phyloP scores from a whole-genome alignment of 768 basidiomycete species.

The Podaxis mareebaensis region DNA sequence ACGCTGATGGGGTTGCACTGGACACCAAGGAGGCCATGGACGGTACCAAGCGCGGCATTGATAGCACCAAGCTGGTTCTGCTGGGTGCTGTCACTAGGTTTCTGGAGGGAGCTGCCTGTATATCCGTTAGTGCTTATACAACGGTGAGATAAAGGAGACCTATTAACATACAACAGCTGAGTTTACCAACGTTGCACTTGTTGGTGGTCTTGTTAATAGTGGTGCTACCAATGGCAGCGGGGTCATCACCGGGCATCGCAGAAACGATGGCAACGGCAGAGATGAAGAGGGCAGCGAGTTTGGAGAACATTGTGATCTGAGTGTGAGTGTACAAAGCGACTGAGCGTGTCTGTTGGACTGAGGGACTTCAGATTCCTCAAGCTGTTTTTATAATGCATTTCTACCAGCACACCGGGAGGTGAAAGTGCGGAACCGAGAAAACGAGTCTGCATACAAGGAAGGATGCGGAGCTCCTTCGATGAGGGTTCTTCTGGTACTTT shows the following conservation, averaged over 20 bases:
- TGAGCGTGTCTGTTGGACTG: background rate
- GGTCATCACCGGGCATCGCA: background rate
- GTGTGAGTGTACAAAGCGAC: background rate
- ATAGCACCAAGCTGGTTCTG: background rate
- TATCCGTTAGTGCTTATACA: background rate
- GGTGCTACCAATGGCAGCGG: background rate
- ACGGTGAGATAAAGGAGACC: too few relatives aligned
- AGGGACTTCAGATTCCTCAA: background rate
- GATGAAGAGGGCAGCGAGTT: background rate
- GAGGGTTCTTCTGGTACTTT: too few relatives aligned
- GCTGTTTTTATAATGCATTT: background rate
- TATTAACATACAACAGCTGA: slow-evolving; percentile 1
- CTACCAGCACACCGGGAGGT: background rate
- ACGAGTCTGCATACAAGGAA: background rate
- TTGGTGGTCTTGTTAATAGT: background rate
- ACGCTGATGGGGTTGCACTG: slow-evolving; percentile 23
- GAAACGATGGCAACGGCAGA: background rate
- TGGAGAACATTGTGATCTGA: background rate
- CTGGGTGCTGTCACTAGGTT: background rate
- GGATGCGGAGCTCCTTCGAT: background rate
- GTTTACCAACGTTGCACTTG: background rate
- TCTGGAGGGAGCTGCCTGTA: background rate
- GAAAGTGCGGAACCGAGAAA: background rate
- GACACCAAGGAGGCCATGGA: slow-evolving; percentile 17
- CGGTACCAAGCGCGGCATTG: background rate